These are phyloP conservation scores for Dittrichia graveolens DNA, from an alignment of 129 eudicot genomes.

Conservation along the genomic window DNA sequence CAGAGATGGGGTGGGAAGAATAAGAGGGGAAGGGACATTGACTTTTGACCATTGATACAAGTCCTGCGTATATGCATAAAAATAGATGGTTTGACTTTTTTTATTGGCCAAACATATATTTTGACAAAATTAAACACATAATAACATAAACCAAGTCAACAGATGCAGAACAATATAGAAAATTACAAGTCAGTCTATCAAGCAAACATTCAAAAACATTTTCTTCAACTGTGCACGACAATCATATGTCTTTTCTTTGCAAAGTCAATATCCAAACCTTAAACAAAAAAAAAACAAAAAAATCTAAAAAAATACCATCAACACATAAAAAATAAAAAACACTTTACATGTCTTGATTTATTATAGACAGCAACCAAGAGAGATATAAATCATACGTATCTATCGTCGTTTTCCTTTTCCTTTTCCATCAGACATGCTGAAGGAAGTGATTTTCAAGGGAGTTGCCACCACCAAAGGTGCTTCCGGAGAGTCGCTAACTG, in stretches of 20 bases:
- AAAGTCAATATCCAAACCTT: constrained; percentile 20
- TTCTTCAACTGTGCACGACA: constrained; percentile 28
- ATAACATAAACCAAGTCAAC: neutral
- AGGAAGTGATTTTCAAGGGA: constrained; percentile 77
- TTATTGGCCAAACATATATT: neutral
- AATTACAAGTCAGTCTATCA: neutral
- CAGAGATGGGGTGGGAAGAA: neutral
- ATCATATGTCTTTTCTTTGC: constrained; percentile 13
- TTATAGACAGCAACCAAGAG: neutral
- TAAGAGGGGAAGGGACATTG: neutral
- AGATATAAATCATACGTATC: neutral
- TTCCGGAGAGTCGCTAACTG: constrained; percentile 68
- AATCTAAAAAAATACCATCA: neutral
- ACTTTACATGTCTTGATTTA: constrained; percentile 14
- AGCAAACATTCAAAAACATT: neutral
- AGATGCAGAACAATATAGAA: neutral
- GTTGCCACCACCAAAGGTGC: constrained; percentile 96
- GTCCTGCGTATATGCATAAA: neutral
- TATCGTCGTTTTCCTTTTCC: constrained; percentile 30
- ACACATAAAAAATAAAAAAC: constrained; percentile 1
- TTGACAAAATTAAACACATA: neutral
- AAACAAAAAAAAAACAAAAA: neutral
- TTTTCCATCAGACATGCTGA: constrained; percentile 77
- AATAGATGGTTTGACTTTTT: constrained; percentile 8
- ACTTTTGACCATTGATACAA: constrained; percentile 2